A percentile compares a stretch with the other conserved stretches of the same genome.
Evolutionary conservation across 768 basidiomycete genomes (phyloP).

Genomic region (Auricularia sp.): DNA sequence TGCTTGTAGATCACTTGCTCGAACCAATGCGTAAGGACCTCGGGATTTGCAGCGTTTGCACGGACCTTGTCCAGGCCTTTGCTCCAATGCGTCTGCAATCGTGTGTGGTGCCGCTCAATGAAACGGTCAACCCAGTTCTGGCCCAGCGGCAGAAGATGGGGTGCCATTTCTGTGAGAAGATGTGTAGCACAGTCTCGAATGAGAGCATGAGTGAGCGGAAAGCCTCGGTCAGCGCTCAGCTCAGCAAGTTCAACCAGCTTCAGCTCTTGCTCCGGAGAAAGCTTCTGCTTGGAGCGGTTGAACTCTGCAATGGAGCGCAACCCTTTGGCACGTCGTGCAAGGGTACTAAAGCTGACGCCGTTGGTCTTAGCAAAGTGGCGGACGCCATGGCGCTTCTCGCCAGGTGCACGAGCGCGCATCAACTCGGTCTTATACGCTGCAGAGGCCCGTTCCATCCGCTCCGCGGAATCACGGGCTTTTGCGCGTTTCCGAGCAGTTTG

Average conservation of each 20-base stretch:
- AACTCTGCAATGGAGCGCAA: conserved; percentile 6
- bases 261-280: conserved; percentile 19
- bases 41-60: conserved; percentile 20
- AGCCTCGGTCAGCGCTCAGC: conserved; percentile 19
- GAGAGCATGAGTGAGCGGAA: conserved; percentile 13
- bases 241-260: conserved; percentile 21
- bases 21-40: conserved; percentile 24
- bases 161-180: conserved; percentile 13
- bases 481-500: too few relatives aligned
- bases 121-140: conserved; percentile 23
- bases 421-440: too few relatives aligned
- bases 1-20: too few relatives aligned
- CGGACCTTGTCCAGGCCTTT: conserved; percentile 21
- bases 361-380: too few relatives aligned
- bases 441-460: too few relatives aligned
- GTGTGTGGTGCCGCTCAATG: conserved; percentile 16
- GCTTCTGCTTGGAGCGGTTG: conserved; percentile 18
- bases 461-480: too few relatives aligned
- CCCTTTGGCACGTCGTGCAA: too few relatives aligned
- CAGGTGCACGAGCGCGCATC: too few relatives aligned
- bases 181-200: conserved; percentile 19
- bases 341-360: too few relatives aligned
- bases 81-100: conserved; percentile 25
- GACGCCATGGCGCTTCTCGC: too few relatives aligned
- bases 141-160: conserved; percentile 11